Evolutionary conservation across 495 filamentous ascomycete genomes (phyloP), one percentile per base, ranked within the genome.

Genomic region (Umbilicaria muhlenbergii): DNA sequence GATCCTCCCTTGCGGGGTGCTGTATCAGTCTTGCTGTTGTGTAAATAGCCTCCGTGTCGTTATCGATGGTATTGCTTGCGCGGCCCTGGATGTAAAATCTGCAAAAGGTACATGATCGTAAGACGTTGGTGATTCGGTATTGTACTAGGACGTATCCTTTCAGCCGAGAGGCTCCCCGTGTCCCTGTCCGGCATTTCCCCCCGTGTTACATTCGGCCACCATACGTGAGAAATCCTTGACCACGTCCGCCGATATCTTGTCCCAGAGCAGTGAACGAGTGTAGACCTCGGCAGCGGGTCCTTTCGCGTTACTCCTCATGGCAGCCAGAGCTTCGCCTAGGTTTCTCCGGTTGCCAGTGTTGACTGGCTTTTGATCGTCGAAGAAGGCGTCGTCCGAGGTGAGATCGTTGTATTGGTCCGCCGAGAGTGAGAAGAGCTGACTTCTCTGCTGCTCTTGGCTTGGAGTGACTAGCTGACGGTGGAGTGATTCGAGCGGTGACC

Each of bases 251-350:
- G 92, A 86, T 48, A 98, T 83, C 57, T 82, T 80, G 54, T 94
- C 87, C 87, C 87, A 95, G 52, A 98, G 79, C 46, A 98, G 71
- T 39, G 84, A 91, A 24, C 89, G 71, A 21, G 86, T 91, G 64
- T 96, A 94, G 35, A 95, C 84, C 53, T 93, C 86, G 24, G 83
- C 80, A 32, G 75, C 84, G 41, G 70, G 72, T 44, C 75, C 67
- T 54, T 81, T 78, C 53, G 67, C 70, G 47, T 67, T 65, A 57
- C 63, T 70, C 48, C 86, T 76, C 78, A 92, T 84, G 21, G 72
- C 79, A 47, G 81, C 80, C 31, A 95, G 70, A 10, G 85, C 78
- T 52, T 93, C 83, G 42, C 84, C 86, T 37, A 98, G 73, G 52
- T 83, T 86, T 48, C 78, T 69, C 41, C 81, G 73, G 55, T 63